These are phyloP conservation scores for Piloderma croceum DNA, from an alignment of 768 basidiomycete species.

Conservation along the genomic window DNA sequence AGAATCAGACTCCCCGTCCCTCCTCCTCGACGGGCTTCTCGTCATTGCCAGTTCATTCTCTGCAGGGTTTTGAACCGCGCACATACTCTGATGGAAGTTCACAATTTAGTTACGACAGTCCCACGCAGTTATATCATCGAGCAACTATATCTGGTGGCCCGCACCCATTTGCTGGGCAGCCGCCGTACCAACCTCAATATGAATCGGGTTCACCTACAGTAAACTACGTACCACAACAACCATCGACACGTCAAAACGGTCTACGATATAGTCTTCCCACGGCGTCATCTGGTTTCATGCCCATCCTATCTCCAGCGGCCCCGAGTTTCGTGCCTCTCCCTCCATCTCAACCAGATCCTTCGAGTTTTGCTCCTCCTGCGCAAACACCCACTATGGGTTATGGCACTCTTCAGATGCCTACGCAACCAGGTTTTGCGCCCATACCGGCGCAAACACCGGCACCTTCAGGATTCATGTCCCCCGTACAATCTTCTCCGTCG, in stretches of 20 bases:
- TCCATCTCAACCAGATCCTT: conserved; percentile 22
- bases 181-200: conserved; percentile 43
- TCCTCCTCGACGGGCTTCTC: conserved; percentile 32
- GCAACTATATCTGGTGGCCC: conserved; percentile 25
- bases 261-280: conserved; percentile 65
- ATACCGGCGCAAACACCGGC: conserved; percentile 23
- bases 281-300: conserved; percentile 64
- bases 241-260: too few species aligned
- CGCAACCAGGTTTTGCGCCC: conserved; percentile 8
- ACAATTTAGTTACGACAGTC: too few species aligned
- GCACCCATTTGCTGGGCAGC: too few species aligned
- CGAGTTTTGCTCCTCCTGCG: conserved; percentile 21
- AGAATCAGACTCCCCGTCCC: conserved; percentile 31
- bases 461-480: conserved; percentile 31
- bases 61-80: conserved; percentile 39
- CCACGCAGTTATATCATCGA: conserved; percentile 22
- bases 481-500: conserved; percentile 35
- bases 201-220: too few species aligned
- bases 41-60: conserved; percentile 28
- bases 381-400: conserved; percentile 12
- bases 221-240: too few species aligned
- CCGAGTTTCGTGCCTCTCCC: conserved; percentile 32
- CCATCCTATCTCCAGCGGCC: conserved; percentile 37
- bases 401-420: conserved; percentile 17
- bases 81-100: too few species aligned